These are phyloP conservation scores for Stropharia rugosoannulata DNA, from an alignment of 768 basidiomycete genomes.

Conservation along the genomic window DNA sequence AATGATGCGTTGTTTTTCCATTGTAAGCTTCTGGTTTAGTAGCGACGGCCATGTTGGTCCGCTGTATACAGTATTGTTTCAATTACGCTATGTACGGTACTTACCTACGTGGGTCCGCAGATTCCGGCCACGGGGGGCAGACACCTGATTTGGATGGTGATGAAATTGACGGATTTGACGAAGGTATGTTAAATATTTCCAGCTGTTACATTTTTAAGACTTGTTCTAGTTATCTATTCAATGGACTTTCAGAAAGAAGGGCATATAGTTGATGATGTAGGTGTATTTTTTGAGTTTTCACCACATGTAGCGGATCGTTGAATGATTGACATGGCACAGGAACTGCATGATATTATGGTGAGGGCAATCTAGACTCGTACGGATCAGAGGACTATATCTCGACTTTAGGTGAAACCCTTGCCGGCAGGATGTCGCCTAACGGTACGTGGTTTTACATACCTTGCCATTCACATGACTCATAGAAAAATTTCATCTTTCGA, in stretches of 20 bases:
- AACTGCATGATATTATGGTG: conserved; percentile 51
- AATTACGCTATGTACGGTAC: neutral
- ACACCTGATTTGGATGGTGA: conserved; percentile 76
- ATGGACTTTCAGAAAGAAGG: conserved; percentile 78
- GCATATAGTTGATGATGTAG: conserved; percentile 71
- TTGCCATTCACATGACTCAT: neutral
- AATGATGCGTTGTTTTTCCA: conserved; percentile 82
- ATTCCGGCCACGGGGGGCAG: conserved; percentile 97
- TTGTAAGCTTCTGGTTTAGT: conserved; percentile 37
- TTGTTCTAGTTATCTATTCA: conserved; percentile 76
- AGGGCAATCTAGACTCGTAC: neutral
- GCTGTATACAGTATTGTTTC: neutral
- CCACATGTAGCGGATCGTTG: neutral
- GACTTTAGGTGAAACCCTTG: conserved; percentile 38
- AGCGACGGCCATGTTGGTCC: neutral
- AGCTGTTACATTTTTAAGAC: neutral
- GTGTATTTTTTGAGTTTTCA: conserved; percentile 14
- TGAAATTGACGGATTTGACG: conserved; percentile 78
- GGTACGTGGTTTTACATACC: conserved; percentile 26
- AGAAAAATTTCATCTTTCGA: neutral
- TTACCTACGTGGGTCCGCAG: conserved; percentile 28
- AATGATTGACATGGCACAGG: conserved; percentile 23
- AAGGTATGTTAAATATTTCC: conserved; percentile 41
- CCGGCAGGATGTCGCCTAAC: conserved; percentile 52
- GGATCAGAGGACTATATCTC: neutral